Percentiles rank a stretch among this genome's conserved stretches.
These are phyloP conservation scores for Ophiostoma pallidulum DNA, from an alignment of 2,329 filamentous ascomycete species.

Conservation along the genomic window DNA sequence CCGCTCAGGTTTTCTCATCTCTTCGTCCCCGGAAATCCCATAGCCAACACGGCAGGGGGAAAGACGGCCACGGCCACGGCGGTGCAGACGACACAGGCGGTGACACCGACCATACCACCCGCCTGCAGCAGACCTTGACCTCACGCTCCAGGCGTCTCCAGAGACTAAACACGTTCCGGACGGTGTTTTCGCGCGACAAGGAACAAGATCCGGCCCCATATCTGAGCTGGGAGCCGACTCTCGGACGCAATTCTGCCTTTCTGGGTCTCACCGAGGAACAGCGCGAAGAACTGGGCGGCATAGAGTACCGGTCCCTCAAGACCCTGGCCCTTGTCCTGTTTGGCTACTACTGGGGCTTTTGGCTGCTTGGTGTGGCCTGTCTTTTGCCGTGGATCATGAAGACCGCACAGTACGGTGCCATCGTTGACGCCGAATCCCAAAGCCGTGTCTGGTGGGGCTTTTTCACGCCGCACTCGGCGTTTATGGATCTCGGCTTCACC, in stretches of 20 bases:
- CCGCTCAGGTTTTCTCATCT: slow-evolving; percentile 29
- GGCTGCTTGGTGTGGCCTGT: slow-evolving; percentile 63
- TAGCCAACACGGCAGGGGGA: slow-evolving; percentile 22
- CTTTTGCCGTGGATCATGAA: slow-evolving; percentile 73
- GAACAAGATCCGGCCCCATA: slow-evolving; percentile 63
- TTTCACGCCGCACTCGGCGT: slow-evolving; percentile 78
- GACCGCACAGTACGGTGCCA: slow-evolving; percentile 47
- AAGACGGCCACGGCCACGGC: not conserved
- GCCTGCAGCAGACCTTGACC: slow-evolving; percentile 11
- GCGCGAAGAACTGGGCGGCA: slow-evolving; percentile 87
- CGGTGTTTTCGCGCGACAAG: slow-evolving; percentile 44
- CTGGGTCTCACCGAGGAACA: slow-evolving; percentile 81
- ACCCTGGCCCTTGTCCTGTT: slow-evolving; percentile 71
- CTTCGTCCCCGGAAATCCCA: slow-evolving; percentile 37
- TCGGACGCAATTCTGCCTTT: slow-evolving; percentile 89
- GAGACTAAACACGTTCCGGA: slow-evolving; percentile 51
- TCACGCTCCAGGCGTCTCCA: slow-evolving; percentile 29
- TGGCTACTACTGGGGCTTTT: slow-evolving; percentile 75
- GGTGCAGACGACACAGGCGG: too few species aligned
- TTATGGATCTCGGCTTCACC: slow-evolving; percentile 92
- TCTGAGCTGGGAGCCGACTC: slow-evolving; percentile 85
- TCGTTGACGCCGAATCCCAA: slow-evolving; percentile 54
- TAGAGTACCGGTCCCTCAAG: slow-evolving; percentile 89
- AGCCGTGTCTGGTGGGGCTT: slow-evolving; percentile 82
- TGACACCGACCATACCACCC: slow-evolving; percentile 26